Percentiles rank a stretch among this genome's conserved stretches.
These are phyloP conservation scores for Boeremia lycopersici DNA, from an alignment of 2,329 filamentous ascomycete species.

Conservation along the genomic window DNA sequence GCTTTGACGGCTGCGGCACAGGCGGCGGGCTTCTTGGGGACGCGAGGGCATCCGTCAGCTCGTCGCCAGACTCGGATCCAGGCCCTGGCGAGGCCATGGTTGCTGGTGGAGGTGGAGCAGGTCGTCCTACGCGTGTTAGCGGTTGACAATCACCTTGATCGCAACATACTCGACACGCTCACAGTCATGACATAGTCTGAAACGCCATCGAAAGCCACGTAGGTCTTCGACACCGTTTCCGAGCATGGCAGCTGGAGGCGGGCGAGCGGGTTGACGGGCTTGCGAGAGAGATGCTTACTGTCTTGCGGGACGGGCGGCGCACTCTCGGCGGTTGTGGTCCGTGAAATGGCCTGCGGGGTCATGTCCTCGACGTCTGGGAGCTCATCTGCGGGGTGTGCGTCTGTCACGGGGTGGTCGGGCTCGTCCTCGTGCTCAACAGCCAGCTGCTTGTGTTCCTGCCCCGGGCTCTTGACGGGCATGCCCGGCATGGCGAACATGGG, in stretches of 20 bases:
- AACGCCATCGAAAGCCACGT: constrained; percentile 37
- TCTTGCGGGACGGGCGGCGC: constrained; percentile 55
- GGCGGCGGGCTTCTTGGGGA: constrained; percentile 40
- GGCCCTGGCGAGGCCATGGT: constrained; percentile 69
- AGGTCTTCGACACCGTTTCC: constrained; percentile 43
- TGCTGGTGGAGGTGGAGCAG: constrained; percentile 53
- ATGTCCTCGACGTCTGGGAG: constrained; percentile 62
- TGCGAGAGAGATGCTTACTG: constrained; percentile 56
- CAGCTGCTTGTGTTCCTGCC: constrained; percentile 51
- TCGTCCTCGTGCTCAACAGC: constrained; percentile 61
- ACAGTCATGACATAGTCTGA: constrained; percentile 48
- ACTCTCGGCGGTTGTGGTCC: constrained; percentile 46
- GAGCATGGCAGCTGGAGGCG: constrained; percentile 33
- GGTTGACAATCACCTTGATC: background rate
- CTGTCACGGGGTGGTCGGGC: constrained; percentile 49
- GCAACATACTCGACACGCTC: constrained; percentile 47
- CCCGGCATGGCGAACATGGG: constrained; percentile 72
- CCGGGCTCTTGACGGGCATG: constrained; percentile 62
- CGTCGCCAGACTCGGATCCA: constrained; percentile 88
- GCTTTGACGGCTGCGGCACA: constrained; percentile 39
- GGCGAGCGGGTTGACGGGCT: constrained; percentile 33
- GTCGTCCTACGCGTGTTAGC: constrained; percentile 49
- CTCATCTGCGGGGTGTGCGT: constrained; percentile 52
- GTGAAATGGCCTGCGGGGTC: constrained; percentile 49
- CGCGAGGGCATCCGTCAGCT: constrained; percentile 58